Evolutionary conservation across 371 early-diverging fungal species (phyloP), one percentile per base, ranked within the genome.

Genomic region (Rhizopus delemar): DNA sequence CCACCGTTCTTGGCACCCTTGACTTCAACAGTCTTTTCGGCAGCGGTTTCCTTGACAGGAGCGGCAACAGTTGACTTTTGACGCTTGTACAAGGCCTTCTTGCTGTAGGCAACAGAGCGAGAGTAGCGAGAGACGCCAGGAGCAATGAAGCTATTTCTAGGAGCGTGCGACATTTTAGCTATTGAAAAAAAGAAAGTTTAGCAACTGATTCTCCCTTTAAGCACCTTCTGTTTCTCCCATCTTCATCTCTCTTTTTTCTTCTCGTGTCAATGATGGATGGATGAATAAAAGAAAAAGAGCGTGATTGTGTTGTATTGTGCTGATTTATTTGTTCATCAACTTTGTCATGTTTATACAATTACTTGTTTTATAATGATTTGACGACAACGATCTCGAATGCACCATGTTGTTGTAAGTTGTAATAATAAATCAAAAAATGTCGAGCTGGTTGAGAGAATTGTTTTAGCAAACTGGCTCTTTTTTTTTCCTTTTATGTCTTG

Each of bases 1-100:
- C 81, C 81, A 67, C 90, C 90, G 86, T 93, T 94, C 86, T 91
- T 92, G 64, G 81, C 91, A 65, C 93, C 92, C 70, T 85, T 86
- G 62, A 93, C 86, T 65, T 78, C 75, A 53, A 86, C 81, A 57
- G 86, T 83, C 85, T 90, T 91, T 74, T 82, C 84, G 31, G 83
- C 80, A 45, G 73, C 76, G 59, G 78, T 74, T 57, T 69, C 66
- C 61, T 83, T 77, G 64, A 78, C 78, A 48, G 82, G 64, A 63
- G 80, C 73, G 55, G 80, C 69, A 55, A 71, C 71, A 63, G 68
- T 70, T 59, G 77, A 69, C 80, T 87, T 89, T 74, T 83, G 78
- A 69, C 76, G 80, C 91, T 94, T 94, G 87, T 90, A 91, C 59
- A 88, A 78, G 51, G 87, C 93, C 78, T 90, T 89, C 86, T 88